Evolutionary conservation across 2,329 filamentous ascomycete genomes (phyloP), one percentile per base, ranked within the genome.

Genomic region (Alternaria consortialis): DNA sequence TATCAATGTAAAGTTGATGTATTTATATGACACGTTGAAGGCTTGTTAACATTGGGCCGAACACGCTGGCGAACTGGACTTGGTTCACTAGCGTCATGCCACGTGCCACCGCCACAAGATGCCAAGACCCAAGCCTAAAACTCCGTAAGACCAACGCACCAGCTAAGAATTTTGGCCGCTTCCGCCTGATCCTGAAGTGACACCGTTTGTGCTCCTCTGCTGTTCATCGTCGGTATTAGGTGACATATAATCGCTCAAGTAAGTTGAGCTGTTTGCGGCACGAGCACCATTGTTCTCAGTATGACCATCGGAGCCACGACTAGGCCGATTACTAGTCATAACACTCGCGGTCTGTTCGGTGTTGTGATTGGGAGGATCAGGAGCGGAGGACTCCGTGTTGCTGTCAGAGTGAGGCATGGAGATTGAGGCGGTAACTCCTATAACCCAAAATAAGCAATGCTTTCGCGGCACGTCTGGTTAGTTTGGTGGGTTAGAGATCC

Each of bases 191-290:
- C 31, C 40, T 29, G 13, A 44, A 46, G 40, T 46, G 20, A 37
- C 52, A 54, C 52, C 20, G 17, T 54, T 54, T 20, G 31, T 37
- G 20, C 31, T 54, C 20, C 31, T 46, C 31, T 54, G n/a, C 40
- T 54, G 31, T n/a, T 46, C 31, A 29, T 31, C n/a, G 15, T 54
- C 13, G 20, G 40, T 46, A 46, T 27, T 54, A 27, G 52, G 40
- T 54, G 31, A 46, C 31, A 54, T 54, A 46, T 46, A 42, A 29
- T 54, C 40, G 40, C 40, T 54, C 13, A 54, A 37, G 40, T 44
- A 54, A 46, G 29, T 27, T 37, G 40, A 37, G 13, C 31, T 32
- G 15, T 54, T 46, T 46, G 31, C 23, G 13, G 52, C 29, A 31
- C 39, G 29, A 53, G 39, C 31, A 42, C 29, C 31, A 54, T 54